Base-by-base conservation (phyloP, 768 basidiomycete genomes). In the Leccinum ochraceum region DNA sequence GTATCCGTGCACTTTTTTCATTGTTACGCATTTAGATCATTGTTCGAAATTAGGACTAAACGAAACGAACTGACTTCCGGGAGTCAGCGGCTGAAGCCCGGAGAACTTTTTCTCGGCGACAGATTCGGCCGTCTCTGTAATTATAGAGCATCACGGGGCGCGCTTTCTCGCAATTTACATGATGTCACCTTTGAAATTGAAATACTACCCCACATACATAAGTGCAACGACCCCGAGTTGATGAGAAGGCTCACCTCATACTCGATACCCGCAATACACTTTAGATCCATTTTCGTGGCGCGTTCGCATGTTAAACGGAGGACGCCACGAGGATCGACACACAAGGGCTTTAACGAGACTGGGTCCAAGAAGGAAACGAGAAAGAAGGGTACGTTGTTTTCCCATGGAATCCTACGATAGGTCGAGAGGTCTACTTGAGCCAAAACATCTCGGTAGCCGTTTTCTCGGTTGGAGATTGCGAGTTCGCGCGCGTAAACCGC, bases 321-420 rank as follows among this genome's bases (percentile, higher is more conserved):
- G 34, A 90, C 80, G n/a, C 94, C 88, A 50, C 97, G 83, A 11
- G 97, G 96, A 70, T 96, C 95, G 8, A 88, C 94, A 48, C 78
- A 78, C 22, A 99, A 77, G 0, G 90, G 89, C 60, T 86, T 75
- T 63, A 83, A 84, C 4, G 93, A 92, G 24, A 91, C 87, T 0
- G 97, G 95, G 70, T 98, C 92, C 32, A 89, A 69, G 79, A 97
- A 98, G 1, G 89, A 91, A 39, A 96, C 82, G 6, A 99, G 80
- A 79, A 98, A 98, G 76, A 98, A 94, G 0, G 97, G 92, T 1
- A 94, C 87, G 61, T 95, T 81, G 64, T 89, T 80, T 73, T 98
- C 94, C 92, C 94, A 95, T 61, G 92, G 90, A 58, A 98, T 89
- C 24, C 93, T 84, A 17, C 97, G 89, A 72, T 84, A 96, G 1